Percentiles rank a stretch among this genome's conserved stretches.
Conservation (phyloP, 139 green algal species). For the Volvox reticuliferus region DNA sequence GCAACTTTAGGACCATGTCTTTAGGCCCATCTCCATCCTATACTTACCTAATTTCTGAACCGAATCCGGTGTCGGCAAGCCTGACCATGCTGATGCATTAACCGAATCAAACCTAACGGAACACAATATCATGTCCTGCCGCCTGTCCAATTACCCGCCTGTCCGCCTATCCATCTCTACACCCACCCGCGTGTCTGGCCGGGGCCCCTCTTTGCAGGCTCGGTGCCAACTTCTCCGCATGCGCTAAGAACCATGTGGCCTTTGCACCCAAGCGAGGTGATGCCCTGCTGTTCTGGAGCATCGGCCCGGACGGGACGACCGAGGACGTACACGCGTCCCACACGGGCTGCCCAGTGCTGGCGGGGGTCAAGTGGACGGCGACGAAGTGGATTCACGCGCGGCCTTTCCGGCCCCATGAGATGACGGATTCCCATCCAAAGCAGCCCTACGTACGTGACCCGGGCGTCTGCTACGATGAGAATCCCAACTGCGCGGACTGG, state of each 20-base stretch:
- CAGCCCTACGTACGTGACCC: conserved; percentile 42
- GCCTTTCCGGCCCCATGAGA: conserved; percentile 56
- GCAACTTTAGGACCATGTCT: too few relatives aligned
- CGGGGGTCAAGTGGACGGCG: conserved; percentile 63
- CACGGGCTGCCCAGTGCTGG: conserved; percentile 62
- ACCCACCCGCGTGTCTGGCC: too few relatives aligned
- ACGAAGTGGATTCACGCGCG: conserved; percentile 70
- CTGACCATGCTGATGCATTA: too few relatives aligned
- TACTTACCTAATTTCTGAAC: too few relatives aligned
- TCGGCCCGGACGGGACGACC: conserved; percentile 39
- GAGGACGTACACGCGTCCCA: conserved; percentile 57
- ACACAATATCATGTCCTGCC: too few relatives aligned
- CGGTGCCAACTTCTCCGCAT: conserved; percentile 60
- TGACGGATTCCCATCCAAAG: background rate
- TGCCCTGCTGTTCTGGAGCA: conserved; percentile 64
- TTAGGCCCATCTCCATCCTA: too few relatives aligned
- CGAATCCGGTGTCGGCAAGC: too few relatives aligned
- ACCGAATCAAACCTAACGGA: too few relatives aligned
- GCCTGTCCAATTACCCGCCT: too few relatives aligned
- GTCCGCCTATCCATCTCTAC: too few relatives aligned
- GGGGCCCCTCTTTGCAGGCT: background rate
- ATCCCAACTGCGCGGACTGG: conserved; percentile 28
- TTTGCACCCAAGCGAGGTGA: conserved; percentile 67
- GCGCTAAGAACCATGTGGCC: conserved; percentile 65
- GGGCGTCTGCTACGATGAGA: conserved; percentile 48